These are phyloP conservation scores for Vanderwaltozyma yarrowii DNA, from an alignment of 805 yeast species.

Conservation along the genomic window DNA sequence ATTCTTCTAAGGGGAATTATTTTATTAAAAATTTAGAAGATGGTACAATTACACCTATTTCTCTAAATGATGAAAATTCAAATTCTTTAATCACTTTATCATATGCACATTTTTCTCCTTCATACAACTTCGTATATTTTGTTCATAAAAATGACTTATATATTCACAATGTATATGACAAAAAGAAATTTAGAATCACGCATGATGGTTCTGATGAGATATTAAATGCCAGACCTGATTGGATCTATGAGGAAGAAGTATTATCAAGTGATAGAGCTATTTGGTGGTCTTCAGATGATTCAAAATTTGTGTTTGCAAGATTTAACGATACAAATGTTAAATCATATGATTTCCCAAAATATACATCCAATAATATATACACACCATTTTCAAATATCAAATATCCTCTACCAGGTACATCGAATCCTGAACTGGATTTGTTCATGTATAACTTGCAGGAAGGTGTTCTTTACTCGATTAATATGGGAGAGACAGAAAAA, in stretches of 20 bases:
- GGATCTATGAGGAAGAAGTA: constrained; percentile 83
- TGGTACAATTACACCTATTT: constrained; percentile 26
- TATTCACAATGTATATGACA: constrained; percentile 30
- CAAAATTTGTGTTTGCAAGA: constrained; percentile 42
- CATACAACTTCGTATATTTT: constrained; percentile 44
- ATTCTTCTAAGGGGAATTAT: constrained; percentile 51
- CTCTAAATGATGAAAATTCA: constrained; percentile 5
- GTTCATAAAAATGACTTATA: constrained; percentile 48
- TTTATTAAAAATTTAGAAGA: constrained; percentile 48
- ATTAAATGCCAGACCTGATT: constrained; percentile 64
- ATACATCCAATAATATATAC: constrained; percentile 34
- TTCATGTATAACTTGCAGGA: constrained; percentile 32
- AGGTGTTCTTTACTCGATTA: constrained; percentile 15
- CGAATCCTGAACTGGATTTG: constrained; percentile 46
- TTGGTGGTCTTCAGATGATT: constrained; percentile 67
- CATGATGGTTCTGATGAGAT: constrained; percentile 43
- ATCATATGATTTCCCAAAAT: constrained; percentile 41
- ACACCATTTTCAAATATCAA: constrained; percentile 39
- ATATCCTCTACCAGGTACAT: constrained; percentile 67
- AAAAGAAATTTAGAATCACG: constrained; percentile 15
- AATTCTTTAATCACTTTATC: constrained; percentile 20
- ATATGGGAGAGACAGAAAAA: constrained; percentile 13
- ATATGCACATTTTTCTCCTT: constrained; percentile 54
- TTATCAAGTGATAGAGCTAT: constrained; percentile 45
- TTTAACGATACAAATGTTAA: constrained; percentile 54